A percentile compares a stretch with the other conserved stretches of the same genome.
Evolutionary conservation across 192 early-diverging fungal species (phyloP).

Genomic region (Bifiguratus adelaidae): DNA sequence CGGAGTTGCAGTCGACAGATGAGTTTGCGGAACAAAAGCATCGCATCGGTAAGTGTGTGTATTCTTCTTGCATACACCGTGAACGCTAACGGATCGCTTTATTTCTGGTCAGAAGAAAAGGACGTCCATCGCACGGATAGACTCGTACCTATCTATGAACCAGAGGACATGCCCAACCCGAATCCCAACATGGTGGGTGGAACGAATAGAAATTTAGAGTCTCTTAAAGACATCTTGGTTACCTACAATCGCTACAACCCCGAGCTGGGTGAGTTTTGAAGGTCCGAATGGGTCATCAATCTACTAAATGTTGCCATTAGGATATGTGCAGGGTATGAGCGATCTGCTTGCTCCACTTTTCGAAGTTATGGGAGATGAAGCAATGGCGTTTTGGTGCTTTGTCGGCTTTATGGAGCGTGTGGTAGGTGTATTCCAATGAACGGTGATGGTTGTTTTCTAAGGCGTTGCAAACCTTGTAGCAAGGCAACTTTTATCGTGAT

Average conservation of each 20-base stretch:
- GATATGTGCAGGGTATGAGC: slow-evolving; percentile 98
- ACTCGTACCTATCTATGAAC: slow-evolving; percentile 69
- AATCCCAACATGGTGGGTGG: slow-evolving; percentile 30
- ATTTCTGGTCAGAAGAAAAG: slow-evolving; percentile 50
- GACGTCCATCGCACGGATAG: slow-evolving; percentile 96
- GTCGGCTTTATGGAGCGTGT: slow-evolving; percentile 82
- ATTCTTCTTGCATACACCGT: neutral
- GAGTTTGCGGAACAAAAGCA: slow-evolving; percentile 63
- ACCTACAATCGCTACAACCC: slow-evolving; percentile 86
- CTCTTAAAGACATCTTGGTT: slow-evolving; percentile 85
- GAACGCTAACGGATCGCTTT: neutral
- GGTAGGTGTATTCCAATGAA: slow-evolving; percentile 21
- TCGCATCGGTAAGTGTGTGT: slow-evolving; percentile 33
- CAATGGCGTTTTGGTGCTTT: slow-evolving; percentile 91
- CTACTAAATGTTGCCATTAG: slow-evolving; percentile 9
- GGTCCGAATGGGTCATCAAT: slow-evolving; percentile 1
- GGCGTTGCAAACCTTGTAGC: slow-evolving; percentile 11
- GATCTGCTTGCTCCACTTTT: slow-evolving; percentile 87
- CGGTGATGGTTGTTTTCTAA: neutral
- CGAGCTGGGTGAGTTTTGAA: slow-evolving; percentile 38
- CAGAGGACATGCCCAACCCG: slow-evolving; percentile 45
- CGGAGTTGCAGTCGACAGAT: slow-evolving; percentile 36
- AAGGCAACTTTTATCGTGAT: slow-evolving; percentile 85
- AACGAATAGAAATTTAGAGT: slow-evolving; percentile 69
- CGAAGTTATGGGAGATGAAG: slow-evolving; percentile 82